Evolutionary conservation across 768 basidiomycete species (phyloP).

Genomic region (Tulasnella calospora): DNA sequence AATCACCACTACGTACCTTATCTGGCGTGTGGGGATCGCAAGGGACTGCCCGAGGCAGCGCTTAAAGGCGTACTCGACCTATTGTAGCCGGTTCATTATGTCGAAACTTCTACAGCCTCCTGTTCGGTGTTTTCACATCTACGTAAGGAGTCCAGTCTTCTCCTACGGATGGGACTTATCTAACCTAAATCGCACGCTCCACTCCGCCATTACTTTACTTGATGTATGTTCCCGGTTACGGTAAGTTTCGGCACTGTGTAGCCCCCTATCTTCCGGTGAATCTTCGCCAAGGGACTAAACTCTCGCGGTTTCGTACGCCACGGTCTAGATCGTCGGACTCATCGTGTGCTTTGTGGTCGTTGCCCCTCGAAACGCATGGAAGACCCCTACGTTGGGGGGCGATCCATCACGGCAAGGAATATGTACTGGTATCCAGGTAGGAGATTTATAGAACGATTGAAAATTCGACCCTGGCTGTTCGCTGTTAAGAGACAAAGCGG

Average conservation of each 20-base stretch:
- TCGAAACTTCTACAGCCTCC: not conserved
- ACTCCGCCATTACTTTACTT: not conserved
- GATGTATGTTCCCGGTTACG: not conserved
- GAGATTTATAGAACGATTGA: too few relatives aligned
- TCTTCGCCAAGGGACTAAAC: not conserved
- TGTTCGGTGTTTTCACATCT: not conserved
- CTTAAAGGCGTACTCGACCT: not conserved
- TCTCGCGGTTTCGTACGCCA: not conserved
- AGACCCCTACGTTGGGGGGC: slow-evolving; percentile 50
- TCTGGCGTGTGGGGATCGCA: not conserved
- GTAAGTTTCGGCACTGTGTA: not conserved
- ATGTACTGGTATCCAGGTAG: too few relatives aligned
- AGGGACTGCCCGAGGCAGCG: not conserved
- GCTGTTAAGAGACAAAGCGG: not conserved
- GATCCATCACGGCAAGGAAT: not conserved
- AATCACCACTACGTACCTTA: not conserved
- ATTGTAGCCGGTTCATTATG: not conserved
- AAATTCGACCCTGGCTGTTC: not conserved
- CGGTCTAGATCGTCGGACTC: slow-evolving; percentile 50
- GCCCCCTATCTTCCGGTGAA: not conserved
- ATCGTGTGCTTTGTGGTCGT: slow-evolving; percentile 80
- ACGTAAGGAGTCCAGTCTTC: not conserved
- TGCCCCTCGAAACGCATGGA: slow-evolving; percentile 73
- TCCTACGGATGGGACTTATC: not conserved
- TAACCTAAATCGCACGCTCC: not conserved